Evolutionary conservation across 2,329 filamentous ascomycete genomes (phyloP).

Genomic region (Pseudocercospora cruenta): DNA sequence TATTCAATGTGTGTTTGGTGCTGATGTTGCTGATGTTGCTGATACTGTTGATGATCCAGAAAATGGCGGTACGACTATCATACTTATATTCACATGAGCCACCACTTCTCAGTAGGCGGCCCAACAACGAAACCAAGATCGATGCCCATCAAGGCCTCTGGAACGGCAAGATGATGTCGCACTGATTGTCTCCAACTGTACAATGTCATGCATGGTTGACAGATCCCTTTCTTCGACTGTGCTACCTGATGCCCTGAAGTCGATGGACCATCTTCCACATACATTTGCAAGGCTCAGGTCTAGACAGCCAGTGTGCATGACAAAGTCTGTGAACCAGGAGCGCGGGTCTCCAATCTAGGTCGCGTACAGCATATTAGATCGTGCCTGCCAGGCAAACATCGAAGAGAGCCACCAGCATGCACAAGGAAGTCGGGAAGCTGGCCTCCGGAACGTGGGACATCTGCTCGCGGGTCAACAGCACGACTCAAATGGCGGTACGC

Average conservation of each 20-base stretch:
- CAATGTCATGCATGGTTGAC: constrained; percentile 13
- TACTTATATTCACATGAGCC: constrained; percentile 13
- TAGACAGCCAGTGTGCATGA: background rate
- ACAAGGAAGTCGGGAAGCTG: background rate
- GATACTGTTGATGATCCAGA: constrained; percentile 2
- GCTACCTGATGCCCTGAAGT: background rate
- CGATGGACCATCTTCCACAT: background rate
- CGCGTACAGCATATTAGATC: background rate
- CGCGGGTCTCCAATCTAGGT: background rate
- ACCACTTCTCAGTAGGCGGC: background rate
- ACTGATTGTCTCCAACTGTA: constrained; percentile 24
- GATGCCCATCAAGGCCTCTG: constrained; percentile 18
- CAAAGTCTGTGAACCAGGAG: background rate
- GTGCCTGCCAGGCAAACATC: background rate
- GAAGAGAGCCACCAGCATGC: background rate
- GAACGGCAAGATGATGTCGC: constrained; percentile 21
- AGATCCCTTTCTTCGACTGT: constrained; percentile 7
- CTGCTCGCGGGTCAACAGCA: background rate
- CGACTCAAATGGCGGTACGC: background rate
- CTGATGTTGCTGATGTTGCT: constrained; percentile 1
- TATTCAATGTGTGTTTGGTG: background rate
- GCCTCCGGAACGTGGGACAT: background rate
- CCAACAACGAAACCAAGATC: background rate
- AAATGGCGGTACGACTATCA: constrained; percentile 1
- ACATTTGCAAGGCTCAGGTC: background rate